Percentiles rank a stretch among this genome's conserved stretches.
phyloP scores from a whole-genome alignment of 1,284 basidiomycete species.

The Tylopilus orsonianus region DNA sequence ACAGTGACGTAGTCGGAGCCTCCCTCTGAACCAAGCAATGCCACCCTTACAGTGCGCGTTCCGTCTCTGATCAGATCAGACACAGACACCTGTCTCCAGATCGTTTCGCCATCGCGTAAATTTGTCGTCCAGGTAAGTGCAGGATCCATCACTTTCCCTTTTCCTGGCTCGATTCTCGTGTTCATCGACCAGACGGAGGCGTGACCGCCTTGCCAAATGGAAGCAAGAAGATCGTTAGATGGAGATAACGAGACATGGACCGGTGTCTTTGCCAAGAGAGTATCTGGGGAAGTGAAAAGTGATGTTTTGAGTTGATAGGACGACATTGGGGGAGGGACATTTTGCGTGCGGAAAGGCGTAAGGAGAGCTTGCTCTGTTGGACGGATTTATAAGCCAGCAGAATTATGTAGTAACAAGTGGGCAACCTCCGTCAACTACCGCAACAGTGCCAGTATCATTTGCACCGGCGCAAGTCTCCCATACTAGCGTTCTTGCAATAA shows the following conservation, averaged over 20 bases:
- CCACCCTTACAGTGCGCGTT: conserved; percentile 9
- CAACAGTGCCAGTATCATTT: conserved; percentile 81
- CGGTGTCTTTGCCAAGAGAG: conserved; percentile 38
- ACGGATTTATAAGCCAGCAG: conserved; percentile 4
- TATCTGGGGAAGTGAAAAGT: conserved; percentile 12
- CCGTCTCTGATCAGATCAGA: conserved; percentile 16
- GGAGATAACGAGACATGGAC: conserved; percentile 68
- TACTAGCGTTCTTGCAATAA: conserved; percentile 66
- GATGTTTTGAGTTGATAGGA: conserved; percentile 60
- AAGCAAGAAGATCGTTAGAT: conserved; percentile 57
- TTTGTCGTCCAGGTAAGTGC: conserved; percentile 46
- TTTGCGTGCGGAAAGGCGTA: conserved; percentile 92
- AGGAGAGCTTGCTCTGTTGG: conserved; percentile 69
- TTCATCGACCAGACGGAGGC: conserved; percentile 71
- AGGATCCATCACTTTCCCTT: conserved; percentile 65
- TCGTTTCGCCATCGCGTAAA: conserved; percentile 23
- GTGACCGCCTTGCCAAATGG: conserved; percentile 66
- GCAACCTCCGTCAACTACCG: conserved; percentile 87
- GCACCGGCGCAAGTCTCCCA: conserved; percentile 83
- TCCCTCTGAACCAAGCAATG: conserved; percentile 24
- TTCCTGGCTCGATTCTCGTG: conserved; percentile 62
- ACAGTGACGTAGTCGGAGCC: conserved; percentile 18
- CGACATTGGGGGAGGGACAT: conserved; percentile 95
- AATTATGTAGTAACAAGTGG: conserved; percentile 37
- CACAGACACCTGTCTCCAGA: conserved; percentile 42